phyloP scores from a whole-genome alignment of 2,329 filamentous ascomycete genomes.

The Fusarium robinianum region DNA sequence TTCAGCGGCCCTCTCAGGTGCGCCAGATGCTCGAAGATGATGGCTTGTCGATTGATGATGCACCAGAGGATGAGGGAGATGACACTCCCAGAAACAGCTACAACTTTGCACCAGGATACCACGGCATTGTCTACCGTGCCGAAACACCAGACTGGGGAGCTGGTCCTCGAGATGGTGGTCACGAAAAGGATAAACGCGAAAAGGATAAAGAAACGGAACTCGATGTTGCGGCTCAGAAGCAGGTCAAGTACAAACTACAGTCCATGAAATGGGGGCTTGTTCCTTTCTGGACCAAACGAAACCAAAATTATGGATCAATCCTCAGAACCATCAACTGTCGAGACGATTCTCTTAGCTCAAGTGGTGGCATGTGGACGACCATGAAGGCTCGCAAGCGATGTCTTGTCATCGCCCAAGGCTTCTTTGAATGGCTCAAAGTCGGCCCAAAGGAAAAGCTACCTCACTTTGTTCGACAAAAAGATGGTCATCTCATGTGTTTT shows the following conservation, averaged over 20 bases:
- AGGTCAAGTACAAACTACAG: slow-evolving; percentile 77
- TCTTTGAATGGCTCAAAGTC: slow-evolving; percentile 94
- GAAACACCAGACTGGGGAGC: slow-evolving; percentile 67
- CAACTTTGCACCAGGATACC: slow-evolving; percentile 89
- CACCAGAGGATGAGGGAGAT: slow-evolving; percentile 70
- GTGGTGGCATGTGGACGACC: slow-evolving; percentile 84
- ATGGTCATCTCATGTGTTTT: slow-evolving; percentile 83
- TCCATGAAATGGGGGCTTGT: slow-evolving; percentile 96
- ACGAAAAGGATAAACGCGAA: slow-evolving; percentile 2
- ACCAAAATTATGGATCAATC: slow-evolving; percentile 75
- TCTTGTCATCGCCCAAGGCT: slow-evolving; percentile 85
- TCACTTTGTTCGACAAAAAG: slow-evolving; percentile 80
- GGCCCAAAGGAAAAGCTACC: slow-evolving; percentile 78
- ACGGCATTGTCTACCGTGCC: slow-evolving; percentile 84
- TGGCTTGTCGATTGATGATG: slow-evolving; percentile 72
- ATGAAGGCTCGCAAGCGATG: slow-evolving; percentile 93
- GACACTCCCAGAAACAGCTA: slow-evolving; percentile 71
- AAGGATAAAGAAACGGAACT: neutral
- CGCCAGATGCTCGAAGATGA: slow-evolving; percentile 73
- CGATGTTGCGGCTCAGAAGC: neutral
- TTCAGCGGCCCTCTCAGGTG: slow-evolving; percentile 75
- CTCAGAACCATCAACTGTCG: slow-evolving; percentile 95
- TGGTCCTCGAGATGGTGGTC: slow-evolving; percentile 41
- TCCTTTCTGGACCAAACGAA: slow-evolving; percentile 89
- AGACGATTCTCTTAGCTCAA: slow-evolving; percentile 77